phyloP scores from a whole-genome alignment of 768 basidiomycete species.

The Podaxis sp. region DNA sequence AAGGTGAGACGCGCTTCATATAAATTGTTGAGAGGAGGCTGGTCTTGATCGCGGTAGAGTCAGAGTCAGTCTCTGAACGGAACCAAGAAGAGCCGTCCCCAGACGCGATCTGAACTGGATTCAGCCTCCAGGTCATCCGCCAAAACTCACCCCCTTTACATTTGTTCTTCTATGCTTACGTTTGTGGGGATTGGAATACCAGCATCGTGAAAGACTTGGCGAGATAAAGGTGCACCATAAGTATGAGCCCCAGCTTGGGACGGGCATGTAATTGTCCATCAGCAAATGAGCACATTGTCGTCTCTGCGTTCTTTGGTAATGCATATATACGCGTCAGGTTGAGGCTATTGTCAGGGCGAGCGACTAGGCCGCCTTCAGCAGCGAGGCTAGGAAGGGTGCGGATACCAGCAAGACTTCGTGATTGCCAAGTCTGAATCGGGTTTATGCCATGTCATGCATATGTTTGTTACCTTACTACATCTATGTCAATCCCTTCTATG shows the following conservation, averaged over 20 bases:
- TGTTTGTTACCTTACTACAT: no score
- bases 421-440: not conserved
- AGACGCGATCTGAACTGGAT: not conserved
- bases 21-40: not conserved
- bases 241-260: not conserved
- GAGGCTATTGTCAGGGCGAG: not conserved
- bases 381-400: not conserved
- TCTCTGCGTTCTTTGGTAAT: no score
- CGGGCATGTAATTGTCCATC: no score
- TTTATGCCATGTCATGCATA: not conserved
- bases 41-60: not conserved
- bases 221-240: no score
- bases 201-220: no score
- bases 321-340: no score
- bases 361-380: not conserved
- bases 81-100: not conserved
- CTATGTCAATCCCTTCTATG: no score
- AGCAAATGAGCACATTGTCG: no score
- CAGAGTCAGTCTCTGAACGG: not conserved
- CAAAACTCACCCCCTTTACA: not conserved
- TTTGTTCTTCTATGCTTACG: no score
- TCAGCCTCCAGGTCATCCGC: not conserved
- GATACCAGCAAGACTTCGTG: not conserved
- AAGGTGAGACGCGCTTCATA: not conserved
- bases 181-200: no score